Base-by-base conservation (phyloP, 805 yeast species). In the Citeromyces nyonsensis region DNA sequence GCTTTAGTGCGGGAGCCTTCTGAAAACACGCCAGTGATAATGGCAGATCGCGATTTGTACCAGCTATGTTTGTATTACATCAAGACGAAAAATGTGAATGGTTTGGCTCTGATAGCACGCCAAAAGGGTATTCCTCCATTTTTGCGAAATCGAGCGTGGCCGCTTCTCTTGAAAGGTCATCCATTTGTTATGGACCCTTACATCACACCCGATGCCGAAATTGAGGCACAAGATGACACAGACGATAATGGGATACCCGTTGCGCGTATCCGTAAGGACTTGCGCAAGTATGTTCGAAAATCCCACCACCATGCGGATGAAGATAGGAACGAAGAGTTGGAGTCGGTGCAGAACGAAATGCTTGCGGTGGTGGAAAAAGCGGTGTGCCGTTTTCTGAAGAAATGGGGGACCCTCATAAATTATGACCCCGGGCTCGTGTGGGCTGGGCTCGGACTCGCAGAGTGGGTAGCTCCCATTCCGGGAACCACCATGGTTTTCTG, bases 361-460 rank as follows among this genome's bases (percentile, higher is more conserved):
- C 61, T 77, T 31, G 62, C 63, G 15, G 55, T 61, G 2, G 53
- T 83, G 37, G 76, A 79, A 44, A 52, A 56, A 25, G 63, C 94
- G 5, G 67, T 85, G 10, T 45, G 62, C 29, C 64, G 65, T 35
- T 86, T 86, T 47, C 54, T 80, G 26, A 54, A 53, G 22, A 82
- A 82, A 55, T 85, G 94, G 94, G 86, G 91, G 5, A 60, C 63
- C 26, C 61, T 75, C 35, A 68, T 82, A 34, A 73, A 73, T 41
- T 86, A 86, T 48, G 91, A 83, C 50, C 64, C 77, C 29, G 86
- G 93, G 0, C 61, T 85, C 44, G 66, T 88, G 3, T 85, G 95
- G 95, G 69, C 82, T 12, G 95, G 95, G 0, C 54, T 83, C 24
- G 85, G 84, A 8, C 55, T 86, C 29, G 88, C 94, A 1, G 94